Conservation (phyloP, 108 stramenopile genomes). For the Aurantiochytrium sp. region DNA sequence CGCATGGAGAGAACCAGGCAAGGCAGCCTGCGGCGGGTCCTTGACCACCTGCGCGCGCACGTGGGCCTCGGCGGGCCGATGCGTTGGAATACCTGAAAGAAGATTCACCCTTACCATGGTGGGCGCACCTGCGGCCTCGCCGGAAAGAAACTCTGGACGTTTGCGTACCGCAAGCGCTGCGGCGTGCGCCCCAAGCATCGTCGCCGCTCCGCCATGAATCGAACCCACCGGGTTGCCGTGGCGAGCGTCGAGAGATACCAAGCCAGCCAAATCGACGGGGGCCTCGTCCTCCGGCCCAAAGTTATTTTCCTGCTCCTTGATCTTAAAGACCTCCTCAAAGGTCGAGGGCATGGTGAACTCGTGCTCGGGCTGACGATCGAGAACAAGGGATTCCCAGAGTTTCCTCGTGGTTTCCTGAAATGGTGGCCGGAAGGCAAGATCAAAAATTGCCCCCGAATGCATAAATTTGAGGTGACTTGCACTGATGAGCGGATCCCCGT, state of each 20-base stretch:
- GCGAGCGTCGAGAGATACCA: not conserved
- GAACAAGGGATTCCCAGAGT: not conserved
- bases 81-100: not conserved
- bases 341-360: not conserved
- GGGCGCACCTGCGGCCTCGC: not conserved
- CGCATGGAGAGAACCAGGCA: not conserved
- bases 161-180: not conserved
- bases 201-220: not conserved
- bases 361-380: not conserved
- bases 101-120: not conserved
- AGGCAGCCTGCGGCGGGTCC: not conserved
- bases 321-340: not conserved
- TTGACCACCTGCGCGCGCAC: not conserved
- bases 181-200: not conserved
- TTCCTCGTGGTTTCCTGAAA: not conserved
- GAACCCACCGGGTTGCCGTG: not conserved
- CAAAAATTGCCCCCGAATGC: not conserved
- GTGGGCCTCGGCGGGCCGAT: not conserved
- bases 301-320: not conserved
- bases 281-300: not conserved
- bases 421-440: not conserved
- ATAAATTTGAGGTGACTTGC: not conserved
- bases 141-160: not conserved
- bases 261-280: not conserved
- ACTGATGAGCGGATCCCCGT: not conserved